phyloP scores from a whole-genome alignment of 257 asterid genomes.

The Fraxinus cuspidata region DNA sequence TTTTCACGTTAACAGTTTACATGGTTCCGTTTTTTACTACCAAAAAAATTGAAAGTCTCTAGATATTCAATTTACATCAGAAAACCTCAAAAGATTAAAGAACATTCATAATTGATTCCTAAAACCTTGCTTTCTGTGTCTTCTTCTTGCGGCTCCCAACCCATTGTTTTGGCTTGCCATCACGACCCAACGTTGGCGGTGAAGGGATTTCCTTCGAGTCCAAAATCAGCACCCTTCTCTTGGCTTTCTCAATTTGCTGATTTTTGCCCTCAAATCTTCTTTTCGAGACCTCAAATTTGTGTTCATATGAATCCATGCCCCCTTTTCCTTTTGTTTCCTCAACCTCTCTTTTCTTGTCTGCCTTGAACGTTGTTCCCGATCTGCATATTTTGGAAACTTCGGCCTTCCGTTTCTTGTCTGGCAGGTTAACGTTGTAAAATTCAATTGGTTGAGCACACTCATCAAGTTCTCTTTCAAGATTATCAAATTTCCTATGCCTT shows the following conservation, averaged over 20 bases:
- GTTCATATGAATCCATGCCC: not conserved
- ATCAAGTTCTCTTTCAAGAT: not conserved
- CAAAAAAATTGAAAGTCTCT: too few relatives aligned
- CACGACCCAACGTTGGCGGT: not conserved
- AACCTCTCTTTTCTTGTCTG: not conserved
- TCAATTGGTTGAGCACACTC: not conserved
- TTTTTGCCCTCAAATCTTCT: not conserved
- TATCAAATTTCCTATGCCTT: not conserved
- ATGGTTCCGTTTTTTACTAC: too few relatives aligned
- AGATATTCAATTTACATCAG: too few relatives aligned
- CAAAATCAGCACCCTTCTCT: not conserved
- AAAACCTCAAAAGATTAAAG: too few relatives aligned
- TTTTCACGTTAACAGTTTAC: too few relatives aligned
- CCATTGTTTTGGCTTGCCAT: not conserved
- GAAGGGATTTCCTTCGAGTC: not conserved
- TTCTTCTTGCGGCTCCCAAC: not conserved
- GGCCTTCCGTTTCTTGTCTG: not conserved
- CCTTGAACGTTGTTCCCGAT: not conserved
- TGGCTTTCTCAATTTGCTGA: not conserved
- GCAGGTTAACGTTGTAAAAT: not conserved
- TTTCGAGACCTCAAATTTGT: not conserved
- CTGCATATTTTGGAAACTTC: not conserved
- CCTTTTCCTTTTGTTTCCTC: not conserved
- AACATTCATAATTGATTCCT: too few relatives aligned
- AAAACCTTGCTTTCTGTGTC: not conserved